Evolutionary conservation across 2,329 filamentous ascomycete genomes (phyloP).

Genomic region (Sclerotinia glacialis): DNA sequence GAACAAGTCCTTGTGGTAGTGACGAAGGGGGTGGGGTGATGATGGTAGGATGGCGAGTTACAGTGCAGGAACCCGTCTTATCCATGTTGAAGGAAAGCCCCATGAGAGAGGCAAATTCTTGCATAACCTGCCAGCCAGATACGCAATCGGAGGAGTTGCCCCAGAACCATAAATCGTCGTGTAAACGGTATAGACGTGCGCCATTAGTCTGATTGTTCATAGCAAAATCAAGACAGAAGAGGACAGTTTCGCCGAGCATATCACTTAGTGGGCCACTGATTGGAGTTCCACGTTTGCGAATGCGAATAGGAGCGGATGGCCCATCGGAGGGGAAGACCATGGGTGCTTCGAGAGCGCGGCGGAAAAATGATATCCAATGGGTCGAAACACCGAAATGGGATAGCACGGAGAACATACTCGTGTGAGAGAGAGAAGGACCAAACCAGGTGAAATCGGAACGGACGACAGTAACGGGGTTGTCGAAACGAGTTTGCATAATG

Average conservation of each 20-base stretch:
- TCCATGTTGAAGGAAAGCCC: slow-evolving; percentile 56
- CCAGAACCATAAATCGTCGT: slow-evolving; percentile 69
- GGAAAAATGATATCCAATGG: slow-evolving; percentile 58
- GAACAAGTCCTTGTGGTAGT: slow-evolving; percentile 52
- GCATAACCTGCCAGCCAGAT: slow-evolving; percentile 57
- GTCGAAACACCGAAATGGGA: slow-evolving; percentile 57
- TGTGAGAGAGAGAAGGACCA: slow-evolving; percentile 56
- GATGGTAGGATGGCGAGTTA: slow-evolving; percentile 34
- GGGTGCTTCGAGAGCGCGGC: slow-evolving; percentile 56
- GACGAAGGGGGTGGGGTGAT: slow-evolving; percentile 24
- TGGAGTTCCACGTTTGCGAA: slow-evolving; percentile 56
- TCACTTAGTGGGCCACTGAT: slow-evolving; percentile 58
- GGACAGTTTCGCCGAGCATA: slow-evolving; percentile 55
- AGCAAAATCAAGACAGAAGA: slow-evolving; percentile 64
- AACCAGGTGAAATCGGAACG: slow-evolving; percentile 59
- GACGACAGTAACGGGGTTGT: slow-evolving; percentile 50
- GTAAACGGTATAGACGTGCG: slow-evolving; percentile 56
- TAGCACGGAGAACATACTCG: slow-evolving; percentile 56
- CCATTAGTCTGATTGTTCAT: slow-evolving; percentile 58
- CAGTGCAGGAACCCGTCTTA: slow-evolving; percentile 52
- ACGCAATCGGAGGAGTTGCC: slow-evolving; percentile 51
- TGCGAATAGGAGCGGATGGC: slow-evolving; percentile 43
- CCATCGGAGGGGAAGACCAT: slow-evolving; percentile 56
- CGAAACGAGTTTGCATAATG: slow-evolving; percentile 42
- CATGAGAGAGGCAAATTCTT: slow-evolving; percentile 52